phyloP scores from a whole-genome alignment of 305 asterid species.

The Coffea humblotiana region DNA sequence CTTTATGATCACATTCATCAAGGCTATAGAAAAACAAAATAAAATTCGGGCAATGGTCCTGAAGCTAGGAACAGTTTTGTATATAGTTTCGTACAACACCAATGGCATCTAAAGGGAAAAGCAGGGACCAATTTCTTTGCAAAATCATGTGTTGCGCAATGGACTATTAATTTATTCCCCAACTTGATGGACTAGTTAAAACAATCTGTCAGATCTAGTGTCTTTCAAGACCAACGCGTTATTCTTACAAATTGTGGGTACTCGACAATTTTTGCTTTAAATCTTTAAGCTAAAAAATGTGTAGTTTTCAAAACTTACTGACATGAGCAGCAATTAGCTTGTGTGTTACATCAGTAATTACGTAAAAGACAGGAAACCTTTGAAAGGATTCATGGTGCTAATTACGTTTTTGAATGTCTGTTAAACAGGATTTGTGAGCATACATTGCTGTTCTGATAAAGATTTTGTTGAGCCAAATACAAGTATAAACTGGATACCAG shows the following conservation, averaged over 20 bases:
- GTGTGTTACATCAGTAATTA: not conserved
- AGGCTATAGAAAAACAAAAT: not conserved
- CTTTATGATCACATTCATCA: not conserved
- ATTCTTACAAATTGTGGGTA: not conserved
- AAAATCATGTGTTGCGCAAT: not conserved
- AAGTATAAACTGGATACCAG: slow-evolving; percentile 38
- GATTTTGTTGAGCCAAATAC: slow-evolving; percentile 31
- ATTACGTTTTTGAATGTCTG: slow-evolving; percentile 7
- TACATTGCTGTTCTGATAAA: slow-evolving; percentile 42
- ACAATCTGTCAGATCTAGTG: not conserved
- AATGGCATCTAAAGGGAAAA: not conserved
- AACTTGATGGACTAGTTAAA: not conserved
- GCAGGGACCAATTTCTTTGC: not conserved
- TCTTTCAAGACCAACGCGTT: not conserved
- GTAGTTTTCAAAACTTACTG: not conserved
- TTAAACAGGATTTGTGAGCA: slow-evolving; percentile 51
- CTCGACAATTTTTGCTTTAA: too few species aligned
- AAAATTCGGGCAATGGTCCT: not conserved
- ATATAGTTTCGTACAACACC: not conserved
- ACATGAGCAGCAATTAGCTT: not conserved
- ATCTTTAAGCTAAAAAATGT: not conserved
- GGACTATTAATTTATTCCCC: not conserved
- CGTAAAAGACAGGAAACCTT: not conserved
- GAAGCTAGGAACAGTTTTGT: not conserved
- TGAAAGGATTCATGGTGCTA: not conserved